phyloP scores from a whole-genome alignment of 768 basidiomycete genomes.

The Pseudohyphozyma bogoriensis region DNA sequence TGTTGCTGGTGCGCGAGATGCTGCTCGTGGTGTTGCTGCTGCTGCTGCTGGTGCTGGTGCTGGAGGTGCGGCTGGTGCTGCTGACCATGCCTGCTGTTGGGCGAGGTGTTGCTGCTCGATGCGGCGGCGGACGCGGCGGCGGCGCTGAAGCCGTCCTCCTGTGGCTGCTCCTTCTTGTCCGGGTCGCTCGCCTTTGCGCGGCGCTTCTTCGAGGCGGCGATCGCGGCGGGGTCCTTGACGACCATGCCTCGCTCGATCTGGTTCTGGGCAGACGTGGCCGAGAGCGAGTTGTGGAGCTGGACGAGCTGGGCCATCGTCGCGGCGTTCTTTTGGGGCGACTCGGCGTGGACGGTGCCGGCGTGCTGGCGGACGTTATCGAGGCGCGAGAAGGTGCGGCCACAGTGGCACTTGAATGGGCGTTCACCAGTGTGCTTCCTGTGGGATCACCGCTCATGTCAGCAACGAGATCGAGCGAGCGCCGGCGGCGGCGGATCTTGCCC shows the following conservation, averaged over 20 bases:
- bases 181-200: not conserved
- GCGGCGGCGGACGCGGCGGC: not conserved
- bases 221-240: slow-evolving; percentile 6
- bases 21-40: not conserved
- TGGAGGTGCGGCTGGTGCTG: not conserved
- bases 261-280: slow-evolving; percentile 38
- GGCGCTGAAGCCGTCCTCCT: not conserved
- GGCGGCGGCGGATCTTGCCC: slow-evolving; percentile 9
- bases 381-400: slow-evolving; percentile 86
- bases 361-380: slow-evolving; percentile 96
- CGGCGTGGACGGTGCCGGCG: slow-evolving; percentile 93
- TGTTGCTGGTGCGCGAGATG: not conserved
- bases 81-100: not conserved
- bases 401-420: slow-evolving; percentile 91
- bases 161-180: not conserved
- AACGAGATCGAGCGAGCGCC: slow-evolving; percentile 3
- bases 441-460: not conserved
- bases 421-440: slow-evolving; percentile 96
- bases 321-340: slow-evolving; percentile 72
- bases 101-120: not conserved
- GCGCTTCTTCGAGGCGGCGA: not conserved
- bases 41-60: not conserved
- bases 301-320: slow-evolving; percentile 85
- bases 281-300: slow-evolving; percentile 70
- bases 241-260: slow-evolving; percentile 25